Percentiles rank a stretch among this genome's conserved stretches.
Evolutionary conservation across 2,329 filamentous ascomycete genomes (phyloP).

Genomic region (Colletotrichum sp.): DNA sequence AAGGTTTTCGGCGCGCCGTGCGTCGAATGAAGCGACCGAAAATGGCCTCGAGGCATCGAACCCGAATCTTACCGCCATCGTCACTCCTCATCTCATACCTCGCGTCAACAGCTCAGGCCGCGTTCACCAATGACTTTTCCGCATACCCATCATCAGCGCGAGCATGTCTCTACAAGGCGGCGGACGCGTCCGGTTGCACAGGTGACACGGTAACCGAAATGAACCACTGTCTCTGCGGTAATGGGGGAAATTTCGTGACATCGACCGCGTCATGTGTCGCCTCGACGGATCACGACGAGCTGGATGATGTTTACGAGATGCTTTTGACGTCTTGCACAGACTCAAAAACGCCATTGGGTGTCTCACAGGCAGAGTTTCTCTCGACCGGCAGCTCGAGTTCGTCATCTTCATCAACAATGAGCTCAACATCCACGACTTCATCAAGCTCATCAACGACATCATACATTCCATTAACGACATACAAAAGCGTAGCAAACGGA

Average conservation of each 20-base stretch:
- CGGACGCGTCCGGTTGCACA: constrained; percentile 7
- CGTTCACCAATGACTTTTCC: constrained; percentile 11
- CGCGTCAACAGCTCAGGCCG: background rate
- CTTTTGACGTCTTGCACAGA: constrained; percentile 48
- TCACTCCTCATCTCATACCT: constrained; percentile 12
- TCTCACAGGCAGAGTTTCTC: constrained; percentile 49
- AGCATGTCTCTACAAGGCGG: constrained; percentile 7
- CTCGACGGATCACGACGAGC: constrained; percentile 35
- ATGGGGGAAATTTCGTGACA: constrained; percentile 50
- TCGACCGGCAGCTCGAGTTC: background rate
- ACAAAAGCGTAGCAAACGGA: constrained; percentile 13
- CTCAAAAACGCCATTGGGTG: constrained; percentile 47
- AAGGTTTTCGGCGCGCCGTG: background rate
- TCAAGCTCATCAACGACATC: background rate
- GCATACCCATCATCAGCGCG: constrained; percentile 1
- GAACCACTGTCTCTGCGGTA: constrained; percentile 14
- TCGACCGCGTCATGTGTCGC: constrained; percentile 52
- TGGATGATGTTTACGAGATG: constrained; percentile 47
- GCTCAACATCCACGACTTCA: background rate
- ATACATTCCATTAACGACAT: background rate
- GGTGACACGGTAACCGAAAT: constrained; percentile 11
- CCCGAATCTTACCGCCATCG: background rate
- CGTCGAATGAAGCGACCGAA: constrained; percentile 1
- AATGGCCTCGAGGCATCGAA: constrained; percentile 12
- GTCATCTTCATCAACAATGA: background rate